Percentiles rank a stretch among this genome's conserved stretches.
phyloP scores from a whole-genome alignment of 2,329 filamentous ascomycete species.

The Colletotrichum sp. region DNA sequence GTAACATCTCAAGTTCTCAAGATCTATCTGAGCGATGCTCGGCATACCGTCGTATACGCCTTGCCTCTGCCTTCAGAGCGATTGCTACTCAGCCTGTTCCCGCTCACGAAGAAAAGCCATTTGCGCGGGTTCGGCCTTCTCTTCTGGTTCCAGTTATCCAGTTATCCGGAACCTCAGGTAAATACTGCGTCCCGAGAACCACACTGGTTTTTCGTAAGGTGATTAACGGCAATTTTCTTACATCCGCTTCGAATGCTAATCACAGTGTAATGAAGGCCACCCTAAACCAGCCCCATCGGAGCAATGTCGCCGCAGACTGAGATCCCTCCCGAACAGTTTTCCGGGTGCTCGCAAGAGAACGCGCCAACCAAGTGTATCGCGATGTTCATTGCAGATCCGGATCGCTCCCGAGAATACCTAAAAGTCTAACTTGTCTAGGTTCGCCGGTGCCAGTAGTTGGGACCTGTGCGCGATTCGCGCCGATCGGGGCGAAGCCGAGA shows the following conservation, averaged over 20 bases:
- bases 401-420: neutral
- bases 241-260: neutral
- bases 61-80: neutral
- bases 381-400: neutral
- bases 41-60: neutral
- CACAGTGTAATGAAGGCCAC: neutral
- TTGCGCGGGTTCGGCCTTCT: neutral
- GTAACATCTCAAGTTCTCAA: neutral
- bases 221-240: neutral
- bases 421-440: neutral
- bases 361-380: neutral
- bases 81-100: neutral
- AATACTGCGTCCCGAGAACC: neutral
- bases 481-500: neutral
- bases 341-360: neutral
- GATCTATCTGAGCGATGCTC: neutral
- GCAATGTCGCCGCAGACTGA: neutral
- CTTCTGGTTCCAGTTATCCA: neutral
- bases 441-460: neutral
- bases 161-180: neutral
- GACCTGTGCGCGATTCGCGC: neutral
- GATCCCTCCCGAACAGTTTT: neutral
- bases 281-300: neutral
- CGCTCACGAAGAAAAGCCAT: neutral
- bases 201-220: neutral